Evolutionary conservation across 2,329 filamentous ascomycete species (phyloP), one percentile per base, ranked within the genome.

Genomic region (Endoconidiophora laricicola): DNA sequence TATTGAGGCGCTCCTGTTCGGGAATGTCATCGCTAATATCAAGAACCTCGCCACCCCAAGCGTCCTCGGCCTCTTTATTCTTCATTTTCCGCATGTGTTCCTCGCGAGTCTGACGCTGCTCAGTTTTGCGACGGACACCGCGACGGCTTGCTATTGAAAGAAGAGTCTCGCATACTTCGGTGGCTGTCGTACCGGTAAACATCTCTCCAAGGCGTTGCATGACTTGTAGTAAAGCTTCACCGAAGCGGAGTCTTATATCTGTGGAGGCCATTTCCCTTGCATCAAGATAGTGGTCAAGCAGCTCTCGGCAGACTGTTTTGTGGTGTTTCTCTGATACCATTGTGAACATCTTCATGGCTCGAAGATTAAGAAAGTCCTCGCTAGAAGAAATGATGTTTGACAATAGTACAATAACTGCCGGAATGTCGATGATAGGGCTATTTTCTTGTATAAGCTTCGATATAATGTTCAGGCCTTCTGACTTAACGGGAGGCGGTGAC

Each of bases 321-420:
- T 81, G 78, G 46, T 84, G 80, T 50, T 67, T 70, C 54, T 70
- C 64, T 0, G 79, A 73, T 9, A 87, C 62, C 22, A 76, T 72
- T 0, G 74, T 72, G 52, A 84, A 76, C 1, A 80, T 69, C 54
- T 76, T 77, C 54, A 86, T 75, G 14, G 78, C 74, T n/a, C 76
- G 72, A 2, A 81, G 66, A 57, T 83, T 81, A 54, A 86, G 78
- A 58, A 81, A 87, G 50, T 83, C 80, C 50, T 86, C 83, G 4
- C 71, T 66, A 45, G 83, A 79, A 53, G 73, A 70, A 1, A 86
- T 65, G 0, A 85, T 67, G 7, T 73, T 76, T 1, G 78, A 76
- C 48, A 86, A 66, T 1, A 84, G 67, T 4, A 81, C 73, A 0
- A 81, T 66, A 2, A 78, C 68, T 1, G 78, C 72, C 0, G 76